Conservation (phyloP, 2,329 filamentous ascomycete genomes). For the Alternaria sp. region DNA sequence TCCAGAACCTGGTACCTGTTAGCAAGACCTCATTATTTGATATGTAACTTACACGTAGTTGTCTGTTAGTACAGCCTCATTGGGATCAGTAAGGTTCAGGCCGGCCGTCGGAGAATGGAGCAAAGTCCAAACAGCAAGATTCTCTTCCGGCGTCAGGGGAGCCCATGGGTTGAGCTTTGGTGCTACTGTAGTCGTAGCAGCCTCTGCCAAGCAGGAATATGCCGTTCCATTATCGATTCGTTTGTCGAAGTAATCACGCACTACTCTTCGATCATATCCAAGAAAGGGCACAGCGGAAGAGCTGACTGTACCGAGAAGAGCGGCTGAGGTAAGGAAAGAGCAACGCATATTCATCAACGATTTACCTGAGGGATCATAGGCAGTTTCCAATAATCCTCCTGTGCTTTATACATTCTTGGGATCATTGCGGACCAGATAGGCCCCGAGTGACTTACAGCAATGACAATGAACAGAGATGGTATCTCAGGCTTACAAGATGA, state of each 20-base stretch:
- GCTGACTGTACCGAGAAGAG: neutral
- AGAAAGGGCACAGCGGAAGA: slow-evolving; percentile 29
- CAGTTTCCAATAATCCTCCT: neutral
- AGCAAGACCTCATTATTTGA: neutral
- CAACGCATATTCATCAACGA: neutral
- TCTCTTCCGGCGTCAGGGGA: slow-evolving; percentile 53
- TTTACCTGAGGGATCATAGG: neutral
- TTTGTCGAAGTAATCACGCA: slow-evolving; percentile 30
- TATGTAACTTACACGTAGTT: slow-evolving; percentile 52
- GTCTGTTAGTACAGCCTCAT: slow-evolving; percentile 52
- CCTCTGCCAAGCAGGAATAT: slow-evolving; percentile 22
- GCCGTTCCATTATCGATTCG: slow-evolving; percentile 20
- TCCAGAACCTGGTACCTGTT: slow-evolving; percentile 43
- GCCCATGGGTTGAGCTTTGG: slow-evolving; percentile 56
- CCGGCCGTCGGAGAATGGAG: slow-evolving; percentile 54
- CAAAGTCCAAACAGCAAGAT: slow-evolving; percentile 45
- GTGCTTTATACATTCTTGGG: slow-evolving; percentile 3
- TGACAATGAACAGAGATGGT: slow-evolving; percentile 5
- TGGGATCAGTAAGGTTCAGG: slow-evolving; percentile 57
- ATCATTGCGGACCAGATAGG: slow-evolving; percentile 6
- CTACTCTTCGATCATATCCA: slow-evolving; percentile 32
- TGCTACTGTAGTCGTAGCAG: slow-evolving; percentile 34
- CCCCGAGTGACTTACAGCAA: slow-evolving; percentile 1
- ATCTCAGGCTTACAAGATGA: slow-evolving; percentile 2
- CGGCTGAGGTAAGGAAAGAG: neutral